These are phyloP conservation scores for Triangularia verruculosa DNA, from an alignment of 2,329 filamentous ascomycete species.

Conservation along the genomic window DNA sequence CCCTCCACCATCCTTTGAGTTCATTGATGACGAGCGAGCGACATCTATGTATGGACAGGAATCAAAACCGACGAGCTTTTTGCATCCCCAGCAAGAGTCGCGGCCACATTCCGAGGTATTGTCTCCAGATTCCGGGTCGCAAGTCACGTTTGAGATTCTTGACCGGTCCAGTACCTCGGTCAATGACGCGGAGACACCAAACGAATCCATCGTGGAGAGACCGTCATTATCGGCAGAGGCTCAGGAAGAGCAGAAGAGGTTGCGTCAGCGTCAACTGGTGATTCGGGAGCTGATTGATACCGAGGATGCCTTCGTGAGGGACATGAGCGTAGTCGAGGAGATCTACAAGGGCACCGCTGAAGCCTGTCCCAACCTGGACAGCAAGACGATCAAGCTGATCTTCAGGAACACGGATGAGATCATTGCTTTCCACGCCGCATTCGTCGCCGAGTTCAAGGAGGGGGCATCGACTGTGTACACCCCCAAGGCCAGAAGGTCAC, in stretches of 20 bases:
- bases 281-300: constrained; percentile 93
- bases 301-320: constrained; percentile 83
- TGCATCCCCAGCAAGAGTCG: constrained; percentile 43
- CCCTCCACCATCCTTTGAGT: constrained; percentile 39
- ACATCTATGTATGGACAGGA: constrained; percentile 43
- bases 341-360: constrained; percentile 95
- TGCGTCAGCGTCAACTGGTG: constrained; percentile 77
- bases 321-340: constrained; percentile 96
- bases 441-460: constrained; percentile 77
- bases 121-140: constrained; percentile 46
- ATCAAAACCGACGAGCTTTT: constrained; percentile 42
- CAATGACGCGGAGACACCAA: constrained; percentile 20
- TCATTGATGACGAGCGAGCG: constrained; percentile 31
- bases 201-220: constrained; percentile 14
- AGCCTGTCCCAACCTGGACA: constrained; percentile 73
- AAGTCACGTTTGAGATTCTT: constrained; percentile 43
- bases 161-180: constrained; percentile 26
- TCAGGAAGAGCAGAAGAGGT: constrained; percentile 62
- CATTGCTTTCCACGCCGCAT: constrained; percentile 77
- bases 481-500: constrained; percentile 50
- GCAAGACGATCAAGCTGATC: constrained; percentile 81
- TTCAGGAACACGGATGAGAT: constrained; percentile 94
- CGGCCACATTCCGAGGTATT: constrained; percentile 47
- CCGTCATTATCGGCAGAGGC: constrained; percentile 34
- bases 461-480: constrained; percentile 78